Base-by-base conservation (phyloP, 2,329 filamentous ascomycete species). In the Microcyclospora pomicola region DNA sequence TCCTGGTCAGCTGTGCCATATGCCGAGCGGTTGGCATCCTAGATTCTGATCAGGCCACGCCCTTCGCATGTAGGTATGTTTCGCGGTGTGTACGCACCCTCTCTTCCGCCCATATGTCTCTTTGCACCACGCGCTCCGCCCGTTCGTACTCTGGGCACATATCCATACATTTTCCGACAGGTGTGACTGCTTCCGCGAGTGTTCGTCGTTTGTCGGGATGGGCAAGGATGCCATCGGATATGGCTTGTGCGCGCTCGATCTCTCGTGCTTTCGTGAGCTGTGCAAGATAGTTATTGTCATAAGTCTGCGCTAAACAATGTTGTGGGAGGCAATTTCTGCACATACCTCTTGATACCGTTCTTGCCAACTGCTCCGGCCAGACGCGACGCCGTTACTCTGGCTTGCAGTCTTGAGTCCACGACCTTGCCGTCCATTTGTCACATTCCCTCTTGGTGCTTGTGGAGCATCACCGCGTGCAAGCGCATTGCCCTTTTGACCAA, bases 141-240 rank as follows among this genome's bases (percentile, higher is more conserved):
- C 75, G 60, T 58, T 80, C 75, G 41, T 65, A 76, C 44, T 77
- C 72, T 2, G 75, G 70, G 50, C 75, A 80, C 73, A 79, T 78
- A 45, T 72, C 69, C 30, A 66, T 67, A 55, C 75, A 79, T 36
- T 68, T 73, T 36, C 74, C 75, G 5, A 74, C 67, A 0, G 71
- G 67, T 14, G 71, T 76, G 49, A 79, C 75, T 19, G 75, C 73
- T 43, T 77, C 67, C 24, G 67, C 66, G 41, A 79, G 60, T 15
- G 64, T 66, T 37, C 70, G 73, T n/a, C 71, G 72, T 49, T 72
- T 72, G 41, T 74, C 68, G 5, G 74, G 75, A 50, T 78, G 71
- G 28, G 67, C 66, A 55, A 75, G 69, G 40, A 69, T 63, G 33
- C 69, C 71, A 48, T 65, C 55, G 39, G 54, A 60, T 35, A 75